Evolutionary conservation across 495 filamentous ascomycete species (phyloP), one percentile per base, ranked within the genome.

Genomic region (Ramalina peruviana): DNA sequence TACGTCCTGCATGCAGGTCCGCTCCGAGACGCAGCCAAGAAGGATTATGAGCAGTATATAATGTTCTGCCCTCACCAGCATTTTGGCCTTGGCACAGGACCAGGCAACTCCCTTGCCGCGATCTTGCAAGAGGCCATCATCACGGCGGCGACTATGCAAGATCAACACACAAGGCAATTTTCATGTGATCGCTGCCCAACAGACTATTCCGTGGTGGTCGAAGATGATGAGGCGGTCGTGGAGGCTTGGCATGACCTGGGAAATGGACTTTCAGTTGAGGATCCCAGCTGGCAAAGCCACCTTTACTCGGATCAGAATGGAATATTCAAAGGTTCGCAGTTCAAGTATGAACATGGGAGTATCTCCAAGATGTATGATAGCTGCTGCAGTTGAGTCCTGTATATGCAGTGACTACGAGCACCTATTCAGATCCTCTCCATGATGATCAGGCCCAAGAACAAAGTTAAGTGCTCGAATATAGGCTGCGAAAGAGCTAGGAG

Each of bases 171-270:
- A 12, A 36, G 23, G 46, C 46, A 39, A 5, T 48, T 40, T 3
- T 48, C 46, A 48, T 48, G 46, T 48, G 33, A 48, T 48, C 46
- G 46, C 19, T 48, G 46, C 46, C 46, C 46, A 40, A 48, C 46
- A 48, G 46, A 48, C 46, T 48, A 48, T 48, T 48, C 46, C 12
- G 26, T 48, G n/a, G 26, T 48, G 46, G 46, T 25, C 46, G 16
- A 48, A 21, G 33, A 39, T 40, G 46, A 21, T 48, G 46, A 48
- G 46, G 46, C 33, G 11, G 33, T 48, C 46, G n/a, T 48, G 11
- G n/a, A 48, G 46, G 36, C 46, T 48, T 48, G 46, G 46, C 46
- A 48, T 40, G 46, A 48, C 46, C 46, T 48, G 46, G 46, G 46
- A 48, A 48, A 48, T 40, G 46, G 46, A 48, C 21, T 48, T 15